Base-by-base conservation (phyloP, 2,329 filamentous ascomycete species). In the Nothophoma quercina region DNA sequence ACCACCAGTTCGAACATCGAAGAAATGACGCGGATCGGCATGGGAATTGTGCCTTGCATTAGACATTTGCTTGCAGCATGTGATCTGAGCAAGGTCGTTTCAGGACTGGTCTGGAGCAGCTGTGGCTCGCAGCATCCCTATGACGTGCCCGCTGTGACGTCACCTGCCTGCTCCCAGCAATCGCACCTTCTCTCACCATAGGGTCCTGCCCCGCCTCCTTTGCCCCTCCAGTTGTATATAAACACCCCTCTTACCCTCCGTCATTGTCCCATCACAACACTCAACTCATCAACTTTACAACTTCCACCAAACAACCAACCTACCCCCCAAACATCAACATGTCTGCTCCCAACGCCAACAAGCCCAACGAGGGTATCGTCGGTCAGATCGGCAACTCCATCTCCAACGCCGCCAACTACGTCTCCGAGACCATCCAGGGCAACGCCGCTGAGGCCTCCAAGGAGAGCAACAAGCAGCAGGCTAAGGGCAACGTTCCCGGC, bases 371-470 rank as follows among this genome's bases (percentile, higher is more conserved):
- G 67, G 74, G 74, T 62, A 74, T 77, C 66, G 65, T 77, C 67
- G 74, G 74, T 65, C 70, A 75, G 68, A 60, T 67, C 63, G 56
- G 61, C 70, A 75, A 75, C 71, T 69, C 69, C 39, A 60, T 72
- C 59, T 67, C 74, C 80, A 84, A 87, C 77, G 82, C 81, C 69
- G 85, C 78, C 78, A 88, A 87, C 83, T 88, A 88, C 83, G 85
- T 88, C 77, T 76, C 83, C 63, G 87, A 88, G 81, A 77, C 79
- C 67, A 75, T 85, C 71, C 81, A 87, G 79, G 78, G 86, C 72
- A 78, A 78, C 56, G 70, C 79, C 58, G 77, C 78, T 56, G 79
- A 81, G 62, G 77, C 82, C 56, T 84, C 80, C 77, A 88, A 89
- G 84, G 85, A 88, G 78, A 78, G 79, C 78, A 88, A 89, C 83